These are phyloP conservation scores for Boletus semigastroideus DNA, from an alignment of 1,284 basidiomycete genomes.

Conservation along the genomic window DNA sequence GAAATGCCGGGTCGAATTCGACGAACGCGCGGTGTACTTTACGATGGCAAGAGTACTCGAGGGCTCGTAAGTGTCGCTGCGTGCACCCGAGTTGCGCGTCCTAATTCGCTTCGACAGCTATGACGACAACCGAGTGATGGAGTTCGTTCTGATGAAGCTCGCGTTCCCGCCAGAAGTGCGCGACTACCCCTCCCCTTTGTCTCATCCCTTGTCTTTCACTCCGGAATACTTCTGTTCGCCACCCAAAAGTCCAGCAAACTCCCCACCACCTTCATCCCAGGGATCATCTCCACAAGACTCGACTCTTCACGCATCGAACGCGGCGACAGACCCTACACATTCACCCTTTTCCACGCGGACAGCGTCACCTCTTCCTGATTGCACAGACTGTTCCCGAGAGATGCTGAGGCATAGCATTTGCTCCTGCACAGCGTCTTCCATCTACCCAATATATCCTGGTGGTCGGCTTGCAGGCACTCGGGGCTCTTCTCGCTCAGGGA, in stretches of 20 bases:
- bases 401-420: constrained; percentile 5
- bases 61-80: constrained; percentile 44
- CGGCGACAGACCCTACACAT: constrained; percentile 15
- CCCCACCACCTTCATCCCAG: constrained; percentile 28
- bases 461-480: constrained; percentile 5
- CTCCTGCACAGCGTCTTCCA: constrained; percentile 2
- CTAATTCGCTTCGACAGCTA: constrained; percentile 29
- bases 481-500: constrained; percentile 8
- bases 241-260: constrained; percentile 30
- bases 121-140: constrained; percentile 50
- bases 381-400: constrained; percentile 17
- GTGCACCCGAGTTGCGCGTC: not conserved
- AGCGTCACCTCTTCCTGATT: constrained; percentile 26
- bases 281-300: constrained; percentile 30
- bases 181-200: constrained; percentile 24
- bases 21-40: constrained; percentile 66
- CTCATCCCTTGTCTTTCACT: constrained; percentile 16
- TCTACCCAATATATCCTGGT: constrained; percentile 8
- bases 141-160: constrained; percentile 56
- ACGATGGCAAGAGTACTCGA: constrained; percentile 66
- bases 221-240: constrained; percentile 19
- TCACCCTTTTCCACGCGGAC: constrained; percentile 28
- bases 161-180: constrained; percentile 43
- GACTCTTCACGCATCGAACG: constrained; percentile 16
- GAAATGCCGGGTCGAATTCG: constrained; percentile 76